Base-by-base conservation (phyloP, 106 monocot species). In the Allium cepa region DNA sequence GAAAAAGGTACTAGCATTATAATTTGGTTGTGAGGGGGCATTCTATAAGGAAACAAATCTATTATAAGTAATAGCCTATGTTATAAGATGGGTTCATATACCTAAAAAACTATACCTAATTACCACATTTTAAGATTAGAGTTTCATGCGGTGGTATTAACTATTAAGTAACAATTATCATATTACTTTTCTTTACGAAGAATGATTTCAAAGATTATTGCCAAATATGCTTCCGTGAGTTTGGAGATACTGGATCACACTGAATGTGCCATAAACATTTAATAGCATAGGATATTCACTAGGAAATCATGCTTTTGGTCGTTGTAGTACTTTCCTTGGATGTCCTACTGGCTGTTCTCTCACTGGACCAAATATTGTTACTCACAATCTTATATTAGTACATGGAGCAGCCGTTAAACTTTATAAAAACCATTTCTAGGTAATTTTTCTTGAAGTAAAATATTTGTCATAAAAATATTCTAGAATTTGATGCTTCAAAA, bases 371-470 rank as follows among this genome's bases (percentile, higher is more conserved):
- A 10, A 53, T 1, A 53, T 53, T 53, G 52, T 53, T 13, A 13
- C 10, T 53, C 52, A 91, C 14, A 72, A 91, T 45, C 72, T 66
- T 52, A 36, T 91, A 46, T 77, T 91, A 4, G 84, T 87, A 49
- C 87, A 87, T 65, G 75, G 71, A 9, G 67, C 59, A 1, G 64
- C 82, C 9, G 84, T 72, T 4, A 66, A 60, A 46, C 72, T 84
- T 8, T 91, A 91, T 66, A 73, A 58, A 66, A n/a, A 71, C 11
- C 82, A 79, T 66, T 88, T 78, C 63, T 74, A 87, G 82, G 84
- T 83, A 8, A 22, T 22, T 22, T 22, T 22, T 22, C 22, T 22
- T 22, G 22, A 22, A 22, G 22, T 22, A 22, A 22, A 22, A 22
- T 1, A 22, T 22, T 22, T 22, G 22, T 22, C 22, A 22, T 22